These are phyloP conservation scores for Annulohypoxylon bovei DNA, from an alignment of 495 filamentous ascomycete genomes.

Conservation along the genomic window DNA sequence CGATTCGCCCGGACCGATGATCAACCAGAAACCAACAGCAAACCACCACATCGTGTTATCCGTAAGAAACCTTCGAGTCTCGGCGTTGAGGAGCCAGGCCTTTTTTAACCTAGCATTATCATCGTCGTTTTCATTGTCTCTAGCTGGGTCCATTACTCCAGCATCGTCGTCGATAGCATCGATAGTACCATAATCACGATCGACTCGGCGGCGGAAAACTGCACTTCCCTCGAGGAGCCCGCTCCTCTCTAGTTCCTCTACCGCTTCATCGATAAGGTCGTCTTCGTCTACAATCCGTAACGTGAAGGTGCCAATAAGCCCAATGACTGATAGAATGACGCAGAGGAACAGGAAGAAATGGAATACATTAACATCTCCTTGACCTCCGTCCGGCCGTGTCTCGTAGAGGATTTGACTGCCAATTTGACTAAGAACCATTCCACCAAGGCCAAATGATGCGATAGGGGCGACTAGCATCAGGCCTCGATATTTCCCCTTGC, in stretches of 20 bases:
- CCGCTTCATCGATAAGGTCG: conserved; percentile 85
- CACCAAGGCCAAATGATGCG: conserved; percentile 89
- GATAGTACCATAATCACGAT: conserved; percentile 52
- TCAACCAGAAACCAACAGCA: conserved; percentile 89
- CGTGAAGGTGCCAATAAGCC: conserved; percentile 76
- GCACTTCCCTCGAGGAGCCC: conserved; percentile 74
- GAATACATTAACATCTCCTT: conserved; percentile 86
- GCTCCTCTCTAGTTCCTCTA: conserved; percentile 84
- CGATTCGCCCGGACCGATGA: conserved; percentile 91
- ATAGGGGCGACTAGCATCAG: conserved; percentile 91
- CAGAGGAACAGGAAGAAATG: conserved; percentile 86
- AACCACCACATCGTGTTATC: conserved; percentile 97
- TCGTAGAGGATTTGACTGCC: conserved; percentile 82
- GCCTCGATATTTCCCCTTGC: conserved; percentile 84
- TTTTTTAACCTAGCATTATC: conserved; percentile 80
- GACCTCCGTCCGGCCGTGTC: conserved; percentile 64
- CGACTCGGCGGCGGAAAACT: conserved; percentile 48
- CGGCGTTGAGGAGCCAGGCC: conserved; percentile 85
- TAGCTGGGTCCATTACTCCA: conserved; percentile 47
- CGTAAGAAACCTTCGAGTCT: conserved; percentile 81
- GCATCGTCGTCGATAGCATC: conserved; percentile 51
- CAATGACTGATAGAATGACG: conserved; percentile 70
- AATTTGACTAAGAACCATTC: conserved; percentile 93
- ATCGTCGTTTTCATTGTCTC: conserved; percentile 56
- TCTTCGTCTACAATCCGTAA: conserved; percentile 70